These are phyloP conservation scores for Candida berthetii DNA, from an alignment of 805 yeast species.

Conservation along the genomic window DNA sequence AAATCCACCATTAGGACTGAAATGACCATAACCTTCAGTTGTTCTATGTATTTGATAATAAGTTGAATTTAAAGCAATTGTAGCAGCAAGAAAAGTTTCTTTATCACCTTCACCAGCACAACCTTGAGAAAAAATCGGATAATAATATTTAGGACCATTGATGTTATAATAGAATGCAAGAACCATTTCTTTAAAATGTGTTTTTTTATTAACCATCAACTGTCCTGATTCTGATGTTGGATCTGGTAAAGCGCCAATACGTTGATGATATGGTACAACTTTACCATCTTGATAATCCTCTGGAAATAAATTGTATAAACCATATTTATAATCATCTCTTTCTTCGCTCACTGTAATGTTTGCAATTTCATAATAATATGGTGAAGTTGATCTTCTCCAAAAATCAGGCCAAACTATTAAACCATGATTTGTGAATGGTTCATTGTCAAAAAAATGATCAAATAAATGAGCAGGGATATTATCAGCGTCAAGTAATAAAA, in stretches of 20 bases:
- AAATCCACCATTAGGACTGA: conserved; percentile 18
- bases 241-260: conserved; percentile 60
- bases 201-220: conserved; percentile 50
- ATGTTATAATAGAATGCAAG: conserved; percentile 60
- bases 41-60: conserved; percentile 44
- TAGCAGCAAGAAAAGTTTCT: conserved; percentile 70
- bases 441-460: conserved; percentile 34
- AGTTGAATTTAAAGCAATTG: conserved; percentile 40
- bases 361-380: conserved; percentile 51
- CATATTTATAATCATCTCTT: conserved; percentile 18
- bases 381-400: conserved; percentile 67
- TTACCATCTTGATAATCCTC: conserved; percentile 13
- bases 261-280: conserved; percentile 53
- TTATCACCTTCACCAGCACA: conserved; percentile 78
- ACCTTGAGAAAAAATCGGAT: conserved; percentile 65
- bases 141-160: conserved; percentile 60
- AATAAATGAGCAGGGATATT: conserved; percentile 47
- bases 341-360: conserved; percentile 25
- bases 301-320: conserved; percentile 4
- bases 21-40: conserved; percentile 31
- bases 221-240: conserved; percentile 71
- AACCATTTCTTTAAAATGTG: conserved; percentile 52
- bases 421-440: conserved; percentile 42
- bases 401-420: conserved; percentile 72
- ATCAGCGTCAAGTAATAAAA: conserved; percentile 73